Evolutionary conservation across 2,329 filamentous ascomycete genomes (phyloP).

Genomic region (Aspergillus sp.): DNA sequence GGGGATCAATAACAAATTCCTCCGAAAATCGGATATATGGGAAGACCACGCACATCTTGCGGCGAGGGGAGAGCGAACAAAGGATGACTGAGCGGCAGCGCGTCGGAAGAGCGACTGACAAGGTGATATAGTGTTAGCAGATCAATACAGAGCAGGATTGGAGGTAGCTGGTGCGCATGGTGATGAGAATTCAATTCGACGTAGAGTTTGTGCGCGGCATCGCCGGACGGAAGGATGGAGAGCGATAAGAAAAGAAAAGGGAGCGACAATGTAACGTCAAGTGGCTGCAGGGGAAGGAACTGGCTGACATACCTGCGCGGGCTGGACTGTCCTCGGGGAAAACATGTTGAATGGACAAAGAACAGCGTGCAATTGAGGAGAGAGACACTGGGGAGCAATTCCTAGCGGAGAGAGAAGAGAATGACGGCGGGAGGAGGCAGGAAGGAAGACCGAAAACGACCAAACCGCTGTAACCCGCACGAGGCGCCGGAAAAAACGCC

Average conservation of each 20-base stretch:
- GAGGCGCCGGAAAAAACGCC: slow-evolving; percentile 38
- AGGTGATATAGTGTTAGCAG: slow-evolving; percentile 42
- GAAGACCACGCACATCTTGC: slow-evolving; percentile 57
- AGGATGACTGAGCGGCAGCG: slow-evolving; percentile 53
- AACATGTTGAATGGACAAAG: slow-evolving; percentile 40
- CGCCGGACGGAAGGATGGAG: slow-evolving; percentile 47
- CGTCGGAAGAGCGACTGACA: slow-evolving; percentile 62
- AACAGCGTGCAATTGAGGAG: slow-evolving; percentile 14
- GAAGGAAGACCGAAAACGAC: slow-evolving; percentile 10
- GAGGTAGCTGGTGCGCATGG: not conserved
- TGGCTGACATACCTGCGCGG: slow-evolving; percentile 45
- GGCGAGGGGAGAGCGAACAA: slow-evolving; percentile 55
- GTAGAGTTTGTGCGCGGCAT: slow-evolving; percentile 41
- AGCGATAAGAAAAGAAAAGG: slow-evolving; percentile 33
- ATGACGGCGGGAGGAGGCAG: slow-evolving; percentile 15
- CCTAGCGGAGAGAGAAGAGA: slow-evolving; percentile 15
- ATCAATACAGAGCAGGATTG: not conserved
- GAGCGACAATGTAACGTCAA: slow-evolving; percentile 7
- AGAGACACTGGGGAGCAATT: slow-evolving; percentile 11
- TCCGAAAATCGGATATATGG: not conserved
- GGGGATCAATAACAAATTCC: slow-evolving; percentile 25
- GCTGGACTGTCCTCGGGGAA: slow-evolving; percentile 45
- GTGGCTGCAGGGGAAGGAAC: not conserved
- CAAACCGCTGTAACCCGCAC: slow-evolving; percentile 11
- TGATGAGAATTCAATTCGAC: not conserved